phyloP scores from a whole-genome alignment of 2,329 filamentous ascomycete genomes.

The Chaetomium sp. region DNA sequence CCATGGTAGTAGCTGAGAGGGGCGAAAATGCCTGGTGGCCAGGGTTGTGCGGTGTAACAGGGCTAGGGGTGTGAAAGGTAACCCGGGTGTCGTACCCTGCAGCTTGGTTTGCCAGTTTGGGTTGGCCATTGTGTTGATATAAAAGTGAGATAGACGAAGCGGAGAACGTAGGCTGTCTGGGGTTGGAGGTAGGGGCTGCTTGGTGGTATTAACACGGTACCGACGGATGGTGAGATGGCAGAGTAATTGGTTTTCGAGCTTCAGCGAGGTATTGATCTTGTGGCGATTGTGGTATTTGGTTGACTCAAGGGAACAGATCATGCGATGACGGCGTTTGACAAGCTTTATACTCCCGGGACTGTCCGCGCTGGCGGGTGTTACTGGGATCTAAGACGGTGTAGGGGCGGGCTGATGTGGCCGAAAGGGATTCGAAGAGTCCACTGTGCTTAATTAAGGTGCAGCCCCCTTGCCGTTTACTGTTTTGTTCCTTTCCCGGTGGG shows the following conservation, averaged over 20 bases:
- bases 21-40: too few species aligned
- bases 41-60: too few species aligned
- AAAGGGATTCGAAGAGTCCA: slow-evolving; percentile 21
- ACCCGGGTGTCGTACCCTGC: slow-evolving; percentile 20
- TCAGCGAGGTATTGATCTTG: too few species aligned
- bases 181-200: neutral
- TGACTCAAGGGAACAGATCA: neutral
- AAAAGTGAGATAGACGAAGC: neutral
- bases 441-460: slow-evolving; percentile 15
- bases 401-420: slow-evolving; percentile 22
- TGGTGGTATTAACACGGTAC: too few species aligned
- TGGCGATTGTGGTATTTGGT: neutral
- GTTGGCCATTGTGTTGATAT: slow-evolving; percentile 16
- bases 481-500: slow-evolving; percentile 3
- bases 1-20: too few species aligned
- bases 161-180: neutral
- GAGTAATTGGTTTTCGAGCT: too few species aligned
- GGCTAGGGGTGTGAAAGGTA: too few species aligned
- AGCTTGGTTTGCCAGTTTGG: slow-evolving; percentile 31
- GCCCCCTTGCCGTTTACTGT: slow-evolving; percentile 6
- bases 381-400: slow-evolving; percentile 8
- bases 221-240: too few species aligned
- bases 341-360: slow-evolving; percentile 8
- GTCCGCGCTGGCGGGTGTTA: slow-evolving; percentile 3
- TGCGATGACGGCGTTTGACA: neutral